Conservation (phyloP, 139 green algal species). For the Chlamydomonas sphaeroides region DNA sequence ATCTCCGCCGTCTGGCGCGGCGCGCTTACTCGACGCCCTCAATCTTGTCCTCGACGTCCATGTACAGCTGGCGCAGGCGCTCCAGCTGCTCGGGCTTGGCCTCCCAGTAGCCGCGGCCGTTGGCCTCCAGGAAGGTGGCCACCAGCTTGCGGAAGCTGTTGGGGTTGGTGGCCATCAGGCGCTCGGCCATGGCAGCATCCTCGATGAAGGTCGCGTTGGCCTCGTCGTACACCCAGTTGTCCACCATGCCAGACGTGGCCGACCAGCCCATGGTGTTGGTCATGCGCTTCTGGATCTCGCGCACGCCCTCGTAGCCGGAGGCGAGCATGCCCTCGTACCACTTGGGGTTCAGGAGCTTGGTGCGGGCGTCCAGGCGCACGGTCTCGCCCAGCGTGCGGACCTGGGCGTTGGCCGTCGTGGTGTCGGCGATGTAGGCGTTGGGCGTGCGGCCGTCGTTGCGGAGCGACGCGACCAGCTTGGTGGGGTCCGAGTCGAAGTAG, state of each 20-base stretch:
- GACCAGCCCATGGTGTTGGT: slow-evolving; percentile 99
- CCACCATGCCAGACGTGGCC: slow-evolving; percentile 89
- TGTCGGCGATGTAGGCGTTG: slow-evolving; percentile 97
- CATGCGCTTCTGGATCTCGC: slow-evolving; percentile 99
- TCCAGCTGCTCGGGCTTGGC: slow-evolving; percentile 95
- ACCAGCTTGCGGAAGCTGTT: slow-evolving; percentile 89
- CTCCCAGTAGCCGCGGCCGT: slow-evolving; percentile 96
- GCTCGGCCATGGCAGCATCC: slow-evolving; percentile 94
- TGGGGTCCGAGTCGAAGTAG: slow-evolving; percentile 99
- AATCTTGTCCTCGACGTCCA: slow-evolving; percentile 97
- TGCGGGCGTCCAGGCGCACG: slow-evolving; percentile 96
- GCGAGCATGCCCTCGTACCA: slow-evolving; percentile 99
- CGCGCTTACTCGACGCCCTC: slow-evolving; percentile 93
- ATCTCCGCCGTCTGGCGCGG: too few species aligned
- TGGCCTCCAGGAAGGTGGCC: slow-evolving; percentile 98
- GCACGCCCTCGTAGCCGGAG: slow-evolving; percentile 96
- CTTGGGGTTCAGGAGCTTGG: slow-evolving; percentile 99
- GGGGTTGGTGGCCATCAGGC: slow-evolving; percentile 97
- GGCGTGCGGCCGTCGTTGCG: slow-evolving; percentile 89
- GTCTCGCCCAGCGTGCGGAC: slow-evolving; percentile 95
- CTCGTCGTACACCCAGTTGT: slow-evolving; percentile 99
- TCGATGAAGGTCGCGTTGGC: slow-evolving; percentile 98
- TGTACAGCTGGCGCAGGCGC: slow-evolving; percentile 91
- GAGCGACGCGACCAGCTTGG: slow-evolving; percentile 96
- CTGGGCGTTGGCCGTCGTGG: slow-evolving; percentile 98